Evolutionary conservation across 805 yeast species (phyloP), one percentile per base, ranked within the genome.

Genomic region (Candida succiphila): DNA sequence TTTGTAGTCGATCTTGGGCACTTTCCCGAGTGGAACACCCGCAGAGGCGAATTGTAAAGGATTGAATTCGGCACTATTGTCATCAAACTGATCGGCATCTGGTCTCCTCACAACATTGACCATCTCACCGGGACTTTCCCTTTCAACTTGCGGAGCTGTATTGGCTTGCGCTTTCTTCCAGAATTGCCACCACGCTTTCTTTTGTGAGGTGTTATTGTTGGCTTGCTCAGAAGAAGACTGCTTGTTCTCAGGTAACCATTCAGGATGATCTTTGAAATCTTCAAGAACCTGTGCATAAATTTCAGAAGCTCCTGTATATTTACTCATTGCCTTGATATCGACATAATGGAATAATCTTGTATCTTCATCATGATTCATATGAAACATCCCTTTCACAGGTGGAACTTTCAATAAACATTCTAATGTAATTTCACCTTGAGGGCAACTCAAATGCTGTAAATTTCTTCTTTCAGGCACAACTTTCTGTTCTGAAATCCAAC

Each of bases 1-100:
- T 39, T 81, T 76, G 51, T 85, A 69, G 43, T 78, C 88, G 23
- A 89, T 73, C 45, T 74, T 75, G n/a, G 96, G 88, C 7, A 65
- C 58, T 35, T 80, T 76, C 1, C 95, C 98, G 9, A 92, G 54
- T 9, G 98, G 98, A 6, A 89, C 89, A 34, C 98, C 98, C 5
- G 84, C 79, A 37, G 67, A 71, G 35, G 75, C 60, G 48, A 82
- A 76, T 54, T 84, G 84, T 37, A 61, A 63, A 32, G 65, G 69
- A 28, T 61, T 61, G 41, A 69, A 71, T 39, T 71, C 78, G 20
- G 39, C 58, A 27, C 52, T 48, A 9, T 46, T 52, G 24, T 55
- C 52, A 32, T 36, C 36, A 8, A 37, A 44, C 16, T 19, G 29
- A 12, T 38, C 27, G 10, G 25, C 31, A n/a, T n/a, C n/a, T n/a